Evolutionary conservation across 257 asterid species (phyloP), one percentile per base, ranked within the genome.

Genomic region (Buddleja alternifolia): DNA sequence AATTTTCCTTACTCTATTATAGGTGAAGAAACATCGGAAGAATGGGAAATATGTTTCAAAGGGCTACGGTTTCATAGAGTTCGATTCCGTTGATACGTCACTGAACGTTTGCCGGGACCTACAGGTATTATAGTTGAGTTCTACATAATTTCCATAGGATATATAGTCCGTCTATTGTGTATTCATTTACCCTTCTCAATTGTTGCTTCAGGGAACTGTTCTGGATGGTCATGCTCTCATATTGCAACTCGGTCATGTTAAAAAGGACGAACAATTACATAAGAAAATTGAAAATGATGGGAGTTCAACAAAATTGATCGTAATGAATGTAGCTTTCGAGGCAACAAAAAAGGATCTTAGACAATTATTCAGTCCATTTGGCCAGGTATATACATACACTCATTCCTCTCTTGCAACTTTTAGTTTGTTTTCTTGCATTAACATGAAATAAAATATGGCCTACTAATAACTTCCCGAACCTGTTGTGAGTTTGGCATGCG

Each of bases 21-120:
- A 90, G 98, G 96, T 90, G 83, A 88, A 88, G 82, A 93, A 88
- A 80, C 96, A 93, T 78, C 25, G 81, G 54, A 90, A 88, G 84
- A 90, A 90, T 55, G 97, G 97, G 75, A 90, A 93, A 84, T 81
- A 63, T 60, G 84, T 93, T 45, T 93, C 99, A 1, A 90, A 76
- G 94, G 99, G 99, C 60, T 93, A 88, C 73, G 99, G 99, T 56
- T 94, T 94, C 70, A 21, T 91, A 53, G 99, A 94, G 78, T 91
- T 94, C 17, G 96, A 94, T 83, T 78, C 83, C 39, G 86, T 81
- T 45, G 95, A 91, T 75, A 85, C 99, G 51, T 95, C 99, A 47
- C 63, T 75, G 45, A 83, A 73, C 24, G 84, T 86, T 73, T 89
- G 96, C 84, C 86, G 70, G 86, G 93, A 87, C 72, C 73, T 93